Base-by-base conservation (phyloP, 1,284 basidiomycete genomes). In the Wallemia mellicola region DNA sequence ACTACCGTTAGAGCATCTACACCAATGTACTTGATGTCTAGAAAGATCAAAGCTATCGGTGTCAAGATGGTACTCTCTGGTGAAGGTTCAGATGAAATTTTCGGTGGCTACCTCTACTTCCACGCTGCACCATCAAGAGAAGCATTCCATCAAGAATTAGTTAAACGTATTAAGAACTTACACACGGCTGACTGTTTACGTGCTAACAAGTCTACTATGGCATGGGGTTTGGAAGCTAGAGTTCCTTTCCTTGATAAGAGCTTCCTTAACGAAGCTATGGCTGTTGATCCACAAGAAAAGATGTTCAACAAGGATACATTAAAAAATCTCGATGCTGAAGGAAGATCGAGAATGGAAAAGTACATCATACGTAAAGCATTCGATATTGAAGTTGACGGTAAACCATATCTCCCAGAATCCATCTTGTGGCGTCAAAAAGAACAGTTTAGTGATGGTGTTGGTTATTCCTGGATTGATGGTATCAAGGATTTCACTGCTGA, bases 191-290 rank as follows among this genome's bases (percentile, higher is more conserved):
- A 99, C 70, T 99, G 94, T 71, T 77, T 99, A 62, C 81, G 94
- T 62, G 94, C 94, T 63, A 99, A 99, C 80, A 98, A 98, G 85
- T 91, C 87, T 57, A 98, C 94, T 7, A 98, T 99, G 94, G 94
- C 94, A 1, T 99, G 94, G 92, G 94, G 94, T 64, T 79, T 99
- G 59, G 94, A 99, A 72, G 91, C 92, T 2, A 86, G 94, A 61
- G 94, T 99, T 1, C 94, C 94, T 17, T 99, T 99, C 81, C 79
- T 99, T 60, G 94, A 99, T 76, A 95, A 91, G 74, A 73, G 78
- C 28, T 98, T 99, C 78, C 76, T 99, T 60, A 88, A 96, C 61
- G 83, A 86, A 28, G 77, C 87, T 2, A 88, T 99, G 87, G 84
- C 84, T 73, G 73, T 91, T 64, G 82, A 92, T 67, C 77, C 94